Base-by-base conservation (phyloP, 2,329 filamentous ascomycete species). In the Cercospora sojina region DNA sequence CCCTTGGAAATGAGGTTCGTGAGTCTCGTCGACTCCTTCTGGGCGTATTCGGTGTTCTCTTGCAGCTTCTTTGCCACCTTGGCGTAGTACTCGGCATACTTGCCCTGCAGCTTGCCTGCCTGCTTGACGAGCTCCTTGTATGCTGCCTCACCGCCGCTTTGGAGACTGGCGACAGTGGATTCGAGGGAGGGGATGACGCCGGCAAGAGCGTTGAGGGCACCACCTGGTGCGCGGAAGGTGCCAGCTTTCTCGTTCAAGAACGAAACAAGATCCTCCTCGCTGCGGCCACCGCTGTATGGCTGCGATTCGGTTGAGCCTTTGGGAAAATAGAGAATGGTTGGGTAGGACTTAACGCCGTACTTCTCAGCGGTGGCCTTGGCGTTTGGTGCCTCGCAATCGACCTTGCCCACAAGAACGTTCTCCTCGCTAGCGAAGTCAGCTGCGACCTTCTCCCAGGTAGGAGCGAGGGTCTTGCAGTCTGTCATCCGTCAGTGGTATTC, bases 391-490 rank as follows among this genome's bases (percentile, higher is more conserved):
- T 99, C 94, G 76, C 92, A 93, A 77, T 99, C 94, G 69, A 99
- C 90, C 84, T 99, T 98, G 80, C 93, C 95, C 76, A 99, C 88
- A 53, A 97, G 78, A 70, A 99, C 92, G 71, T 86, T 84, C 67
- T 88, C 81, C 76, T 99, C 95, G 77, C 84, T 86, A 71, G 85
- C 85, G 81, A 93, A 99, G 81, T 93, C 91, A 68, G 84, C 84
- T 69, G 95, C 94, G 70, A 98, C 83, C 61, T 87, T 87, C 82
- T 99, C 95, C 92, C 93, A 99, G 72, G 84, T 86, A 53, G 95
- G 95, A 58, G 93, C 93, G 70, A 99, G 89, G 75, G 77, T 90
- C 85, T 99, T 99, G 91, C 95, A 99, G 87, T 99, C 95, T 97
- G 77, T 53, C 32, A 60, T 56, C 16, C 41, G 59, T 67, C 13